Percentiles rank a stretch among this genome's conserved stretches.
Evolutionary conservation across 177 flowering plant species (phyloP).

Genomic region (Vitis hybrid): DNA sequence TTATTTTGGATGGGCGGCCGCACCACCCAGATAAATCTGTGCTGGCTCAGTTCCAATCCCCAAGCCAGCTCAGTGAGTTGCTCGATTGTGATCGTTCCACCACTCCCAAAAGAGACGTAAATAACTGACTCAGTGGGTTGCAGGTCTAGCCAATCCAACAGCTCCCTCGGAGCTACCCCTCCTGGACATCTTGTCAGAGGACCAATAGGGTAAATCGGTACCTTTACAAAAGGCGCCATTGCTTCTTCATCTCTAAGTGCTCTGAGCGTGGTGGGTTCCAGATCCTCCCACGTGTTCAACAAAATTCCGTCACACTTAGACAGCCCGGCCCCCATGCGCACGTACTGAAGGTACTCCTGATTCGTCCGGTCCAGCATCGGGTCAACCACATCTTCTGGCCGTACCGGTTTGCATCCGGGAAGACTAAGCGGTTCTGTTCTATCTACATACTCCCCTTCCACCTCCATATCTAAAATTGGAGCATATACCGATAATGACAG

Average conservation of each 20-base stretch:
- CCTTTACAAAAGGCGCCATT: constrained; percentile 10
- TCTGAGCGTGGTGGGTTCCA: constrained; percentile 25
- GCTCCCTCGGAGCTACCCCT: background rate
- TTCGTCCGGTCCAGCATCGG: constrained; percentile 10
- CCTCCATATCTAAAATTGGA: constrained; percentile 17
- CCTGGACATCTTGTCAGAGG: constrained; percentile 20
- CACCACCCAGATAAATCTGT: constrained; percentile 32
- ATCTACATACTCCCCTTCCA: constrained; percentile 14
- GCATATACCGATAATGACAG: background rate
- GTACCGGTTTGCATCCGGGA: constrained; percentile 31
- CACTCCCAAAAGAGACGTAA: constrained; percentile 31
- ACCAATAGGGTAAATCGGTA: constrained; percentile 35
- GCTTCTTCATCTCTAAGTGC: constrained; percentile 26
- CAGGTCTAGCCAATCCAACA: constrained; percentile 23
- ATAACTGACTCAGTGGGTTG: constrained; percentile 28
- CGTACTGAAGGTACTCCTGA: constrained; percentile 1
- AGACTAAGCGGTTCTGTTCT: constrained; percentile 13
- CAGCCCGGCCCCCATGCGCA: background rate
- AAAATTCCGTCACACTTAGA: constrained; percentile 30
- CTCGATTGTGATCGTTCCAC: constrained; percentile 19
- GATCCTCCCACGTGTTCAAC: constrained; percentile 39
- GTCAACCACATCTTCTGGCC: constrained; percentile 14
- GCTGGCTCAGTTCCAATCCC: constrained; percentile 30
- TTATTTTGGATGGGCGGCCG: constrained; percentile 9
- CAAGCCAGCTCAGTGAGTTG: constrained; percentile 27